A percentile compares a stretch with the other conserved stretches of the same genome.
Conservation (phyloP, 1,139 yeast genomes). For the Diutina catenulata region DNA sequence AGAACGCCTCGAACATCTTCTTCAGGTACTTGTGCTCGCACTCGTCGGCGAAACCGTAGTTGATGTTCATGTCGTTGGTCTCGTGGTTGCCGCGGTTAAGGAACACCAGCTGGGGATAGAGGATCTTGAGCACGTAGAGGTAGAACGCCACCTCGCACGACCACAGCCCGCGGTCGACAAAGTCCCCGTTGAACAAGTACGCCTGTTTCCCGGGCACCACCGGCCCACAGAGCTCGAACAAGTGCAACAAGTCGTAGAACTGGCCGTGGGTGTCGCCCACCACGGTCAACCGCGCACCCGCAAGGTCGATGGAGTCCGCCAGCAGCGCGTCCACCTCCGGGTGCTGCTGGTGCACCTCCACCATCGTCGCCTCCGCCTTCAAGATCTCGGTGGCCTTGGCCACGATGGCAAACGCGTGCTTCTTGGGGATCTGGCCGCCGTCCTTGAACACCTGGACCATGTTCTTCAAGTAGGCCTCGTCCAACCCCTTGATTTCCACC, state of each 20-base stretch:
- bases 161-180: conserved; percentile 98
- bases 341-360: conserved; percentile 48
- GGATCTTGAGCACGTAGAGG: conserved; percentile 64
- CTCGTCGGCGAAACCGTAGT: conserved; percentile 94
- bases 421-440: conserved; percentile 67
- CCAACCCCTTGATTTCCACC: conserved; percentile 24
- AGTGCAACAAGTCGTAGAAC: conserved; percentile 75
- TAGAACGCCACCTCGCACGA: conserved; percentile 90
- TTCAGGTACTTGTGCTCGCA: conserved; percentile 84
- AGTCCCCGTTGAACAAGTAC: conserved; percentile 90
- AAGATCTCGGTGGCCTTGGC: conserved; percentile 61
- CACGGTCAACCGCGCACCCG: conserved; percentile 47
- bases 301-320: conserved; percentile 14
- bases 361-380: conserved; percentile 58
- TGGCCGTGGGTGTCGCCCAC: conserved; percentile 99
- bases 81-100: conserved; percentile 95
- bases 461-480: conserved; percentile 41
- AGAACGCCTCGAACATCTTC: conserved; percentile 71
- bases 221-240: conserved; percentile 62
- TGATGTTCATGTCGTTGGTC: conserved; percentile 92
- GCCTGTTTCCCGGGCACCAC: conserved; percentile 51
- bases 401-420: conserved; percentile 75
- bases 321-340: conserved; percentile 14
- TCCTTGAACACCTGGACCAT: conserved; percentile 61
- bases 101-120: conserved; percentile 62